Base-by-base conservation (phyloP, 2,329 filamentous ascomycete genomes). In the Epichloe sibirici region DNA sequence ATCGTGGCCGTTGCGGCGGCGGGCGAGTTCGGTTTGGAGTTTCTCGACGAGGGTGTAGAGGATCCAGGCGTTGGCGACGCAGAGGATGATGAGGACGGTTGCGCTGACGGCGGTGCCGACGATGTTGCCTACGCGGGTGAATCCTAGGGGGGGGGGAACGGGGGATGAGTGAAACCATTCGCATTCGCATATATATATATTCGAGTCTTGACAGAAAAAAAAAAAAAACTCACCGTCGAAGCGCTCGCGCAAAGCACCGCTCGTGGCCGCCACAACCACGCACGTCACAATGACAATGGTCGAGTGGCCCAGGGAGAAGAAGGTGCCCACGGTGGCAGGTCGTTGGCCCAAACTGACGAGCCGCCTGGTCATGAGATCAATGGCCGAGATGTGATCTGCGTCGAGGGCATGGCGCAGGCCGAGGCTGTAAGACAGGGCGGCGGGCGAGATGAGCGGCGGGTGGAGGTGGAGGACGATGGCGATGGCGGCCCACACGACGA, bases 401-500 rank as follows among this genome's bases (percentile, higher is more conserved):
- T 97, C 93, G 45, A 97, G 81, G n/a, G 91, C 91, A 73, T 97
- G 91, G 43, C 91, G 85, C 12, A 97, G 78, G 3, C 91, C 91
- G 11, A 97, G 78, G 0, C 88, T 88, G 67, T 94, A 97, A 28
- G 90, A 84, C 1, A 97, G 78, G 2, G 90, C 82, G 1, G 90
- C 88, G 3, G 90, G 85, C 2, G 86, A 86, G 48, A 90, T 81
- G 56, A 96, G 77, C 0, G 75, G 71, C 0, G 78, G 73, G 64
- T 79, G 71, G 58, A 71, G 74, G 57, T 70, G 72, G 17, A 82
- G 69, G 21, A 80, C 70, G 5, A 81, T 66, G 55, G 71, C 80
- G 25, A 72, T 70, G 15, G 69, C 71, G 49, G 72, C 70, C 81
- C 81, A 84, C 45, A 81, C 68, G 12, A 77, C 2, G 50, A 71